phyloP scores from a whole-genome alignment of 495 filamentous ascomycete species.

The Chaetomium tenue region DNA sequence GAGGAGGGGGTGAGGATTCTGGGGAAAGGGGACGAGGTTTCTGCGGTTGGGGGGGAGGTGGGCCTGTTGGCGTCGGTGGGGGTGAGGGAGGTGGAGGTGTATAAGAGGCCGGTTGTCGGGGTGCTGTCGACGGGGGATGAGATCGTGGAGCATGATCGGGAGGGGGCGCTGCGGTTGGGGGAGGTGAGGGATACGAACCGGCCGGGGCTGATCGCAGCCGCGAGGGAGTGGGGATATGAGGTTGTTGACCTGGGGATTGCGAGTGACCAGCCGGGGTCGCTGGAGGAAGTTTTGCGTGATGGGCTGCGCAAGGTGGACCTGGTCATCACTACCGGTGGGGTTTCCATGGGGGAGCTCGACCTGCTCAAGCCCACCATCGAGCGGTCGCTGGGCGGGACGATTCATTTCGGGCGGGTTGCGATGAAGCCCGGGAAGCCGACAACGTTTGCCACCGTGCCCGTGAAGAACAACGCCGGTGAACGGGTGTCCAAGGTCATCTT shows the following conservation, averaged over 20 bases:
- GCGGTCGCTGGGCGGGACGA: slow-evolving; percentile 81
- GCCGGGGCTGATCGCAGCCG: slow-evolving; percentile 75
- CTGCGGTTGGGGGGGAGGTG: slow-evolving; percentile 83
- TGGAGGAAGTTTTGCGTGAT: slow-evolving; percentile 72
- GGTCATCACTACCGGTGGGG: slow-evolving; percentile 88
- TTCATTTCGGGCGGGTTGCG: slow-evolving; percentile 92
- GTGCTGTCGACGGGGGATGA: slow-evolving; percentile 95
- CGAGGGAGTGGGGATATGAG: slow-evolving; percentile 72
- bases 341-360: slow-evolving; percentile 97
- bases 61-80: slow-evolving; percentile 87
- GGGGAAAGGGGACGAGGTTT: slow-evolving; percentile 71
- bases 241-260: slow-evolving; percentile 86
- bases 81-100: slow-evolving; percentile 67
- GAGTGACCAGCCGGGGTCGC: slow-evolving; percentile 69
- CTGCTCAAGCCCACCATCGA: slow-evolving; percentile 97
- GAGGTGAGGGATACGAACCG: slow-evolving; percentile 94
- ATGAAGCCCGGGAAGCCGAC: slow-evolving; percentile 99
- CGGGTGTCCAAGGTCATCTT: slow-evolving; percentile 72
- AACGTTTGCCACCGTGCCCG: slow-evolving; percentile 86
- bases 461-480: slow-evolving; percentile 57
- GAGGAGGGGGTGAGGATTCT: slow-evolving; percentile 65
- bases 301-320: slow-evolving; percentile 75
- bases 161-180: slow-evolving; percentile 62
- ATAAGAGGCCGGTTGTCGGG: slow-evolving; percentile 74
- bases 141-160: slow-evolving; percentile 72